Evolutionary conservation across 2,329 filamentous ascomycete genomes (phyloP).

Genomic region (Exophiala viscosa): DNA sequence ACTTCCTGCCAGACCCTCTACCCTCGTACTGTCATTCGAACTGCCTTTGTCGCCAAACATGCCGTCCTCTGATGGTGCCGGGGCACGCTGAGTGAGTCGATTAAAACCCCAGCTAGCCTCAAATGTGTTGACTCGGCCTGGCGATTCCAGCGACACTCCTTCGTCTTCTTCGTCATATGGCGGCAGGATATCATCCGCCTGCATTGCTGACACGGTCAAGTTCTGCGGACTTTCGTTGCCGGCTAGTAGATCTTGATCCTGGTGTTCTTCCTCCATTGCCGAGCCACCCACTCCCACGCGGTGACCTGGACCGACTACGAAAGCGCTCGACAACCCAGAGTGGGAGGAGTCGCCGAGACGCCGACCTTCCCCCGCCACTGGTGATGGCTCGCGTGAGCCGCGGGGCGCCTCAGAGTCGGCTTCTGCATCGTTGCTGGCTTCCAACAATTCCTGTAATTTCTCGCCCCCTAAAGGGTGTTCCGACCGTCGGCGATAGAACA

Average conservation of each 20-base stretch:
- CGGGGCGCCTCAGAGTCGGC: slow-evolving; percentile 46
- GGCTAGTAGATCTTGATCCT: slow-evolving; percentile 32
- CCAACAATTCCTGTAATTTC: slow-evolving; percentile 66
- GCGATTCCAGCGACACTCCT: slow-evolving; percentile 13
- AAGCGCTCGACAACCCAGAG: slow-evolving; percentile 89
- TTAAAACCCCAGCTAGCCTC: slow-evolving; percentile 12
- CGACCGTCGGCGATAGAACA: slow-evolving; percentile 91
- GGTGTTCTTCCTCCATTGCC: slow-evolving; percentile 38
- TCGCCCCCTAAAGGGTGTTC: slow-evolving; percentile 72
- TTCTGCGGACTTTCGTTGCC: slow-evolving; percentile 27
- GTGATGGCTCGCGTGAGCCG: slow-evolving; percentile 45
- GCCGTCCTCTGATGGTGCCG: slow-evolving; percentile 20
- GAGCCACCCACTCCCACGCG: slow-evolving; percentile 61
- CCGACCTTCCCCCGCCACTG: slow-evolving; percentile 72
- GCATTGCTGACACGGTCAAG: slow-evolving; percentile 11
- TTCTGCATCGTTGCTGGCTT: slow-evolving; percentile 55
- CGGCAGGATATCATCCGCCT: slow-evolving; percentile 30
- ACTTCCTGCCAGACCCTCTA: slow-evolving; percentile 19
- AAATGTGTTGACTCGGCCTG: too few species aligned
- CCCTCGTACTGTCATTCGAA: slow-evolving; percentile 25
- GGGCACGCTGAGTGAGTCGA: slow-evolving; percentile 4
- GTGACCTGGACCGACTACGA: slow-evolving; percentile 68
- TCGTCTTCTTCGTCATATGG: slow-evolving; percentile 31
- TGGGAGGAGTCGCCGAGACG: slow-evolving; percentile 84
- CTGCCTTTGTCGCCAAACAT: slow-evolving; percentile 19